Evolutionary conservation across 306 rosid species (phyloP), one percentile per base, ranked within the genome.

Genomic region (Hippophae gyantsensis): DNA sequence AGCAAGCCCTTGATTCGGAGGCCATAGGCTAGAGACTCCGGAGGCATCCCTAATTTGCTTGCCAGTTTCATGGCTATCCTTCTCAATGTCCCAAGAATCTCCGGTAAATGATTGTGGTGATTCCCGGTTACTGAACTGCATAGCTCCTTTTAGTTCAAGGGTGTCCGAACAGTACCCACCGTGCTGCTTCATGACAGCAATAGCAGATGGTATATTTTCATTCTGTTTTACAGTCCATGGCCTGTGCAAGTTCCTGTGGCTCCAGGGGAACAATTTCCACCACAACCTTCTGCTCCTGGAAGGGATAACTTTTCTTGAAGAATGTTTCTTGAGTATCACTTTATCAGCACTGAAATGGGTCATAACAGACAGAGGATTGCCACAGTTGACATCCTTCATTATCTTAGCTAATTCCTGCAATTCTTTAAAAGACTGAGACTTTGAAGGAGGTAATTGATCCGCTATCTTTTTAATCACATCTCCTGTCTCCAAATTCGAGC

Each of bases 231-330:
- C 26, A 9, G 65, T 61, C 74, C 23, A 43, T 14, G 82, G 58
- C 58, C 53, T 76, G 54, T 78, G 85, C 62, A 78, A 58, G 62
- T 85, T 90, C 74, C 86, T 74, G 59, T 87, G 94, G 82, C 96
- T 90, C 97, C 92, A 81, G 8, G 84, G 62, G 69, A 90, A 85
- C 79, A 90, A 62, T 67, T 82, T 81, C 96, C 96, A 87, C 97
- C 97, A 83, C 72, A 83, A 56, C 52, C 62, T 85, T 70, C 79
- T 79, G 50, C 89, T 82, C 63, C 95, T 65, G 10, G 92, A 87
- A 69, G 97, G 95, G 18, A 90, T 85, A 56, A 83, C 77, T 78
- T 77, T 89, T 76, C 94, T 85, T 9, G 87, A 87, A 53, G 92
- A 90, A 59, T 59, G 84, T 74, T 75, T 81, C 84, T 81, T 85